Conservation (phyloP, 495 filamentous ascomycete genomes). For the Letharia columbiana region DNA sequence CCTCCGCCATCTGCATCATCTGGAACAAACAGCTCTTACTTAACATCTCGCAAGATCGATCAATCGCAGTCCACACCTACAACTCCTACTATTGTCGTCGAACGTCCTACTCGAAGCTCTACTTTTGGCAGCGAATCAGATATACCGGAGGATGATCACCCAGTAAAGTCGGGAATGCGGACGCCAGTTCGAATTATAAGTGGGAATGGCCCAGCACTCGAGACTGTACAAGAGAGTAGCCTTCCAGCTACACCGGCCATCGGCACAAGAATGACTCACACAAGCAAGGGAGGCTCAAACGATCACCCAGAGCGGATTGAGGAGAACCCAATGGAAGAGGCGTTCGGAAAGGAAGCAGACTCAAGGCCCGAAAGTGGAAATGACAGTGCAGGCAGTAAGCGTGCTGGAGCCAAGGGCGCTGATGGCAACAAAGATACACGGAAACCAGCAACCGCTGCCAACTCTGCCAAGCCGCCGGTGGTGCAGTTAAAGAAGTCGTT, state of each 20-base stretch:
- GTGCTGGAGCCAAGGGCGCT: constrained; percentile 33
- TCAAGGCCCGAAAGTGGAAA: constrained; percentile 40
- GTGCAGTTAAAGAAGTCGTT: constrained; percentile 39
- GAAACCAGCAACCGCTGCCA: constrained; percentile 25
- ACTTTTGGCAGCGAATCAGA: constrained; percentile 25
- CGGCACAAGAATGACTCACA: constrained; percentile 33
- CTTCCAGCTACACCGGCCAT: constrained; percentile 63
- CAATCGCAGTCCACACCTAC: constrained; percentile 39
- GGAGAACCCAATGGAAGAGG: constrained; percentile 32
- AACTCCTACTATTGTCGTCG: constrained; percentile 31
- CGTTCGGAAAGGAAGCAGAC: constrained; percentile 30
- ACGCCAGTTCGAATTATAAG: constrained; percentile 58
- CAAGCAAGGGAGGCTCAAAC: constrained; percentile 8
- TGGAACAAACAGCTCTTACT: constrained; percentile 26
- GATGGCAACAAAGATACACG: constrained; percentile 28
- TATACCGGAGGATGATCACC: constrained; percentile 45
- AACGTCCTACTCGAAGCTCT: constrained; percentile 27
- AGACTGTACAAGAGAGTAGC: constrained; percentile 90
- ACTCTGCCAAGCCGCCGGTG: constrained; percentile 27
- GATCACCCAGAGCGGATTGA: constrained; percentile 24
- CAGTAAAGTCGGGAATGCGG: constrained; percentile 46
- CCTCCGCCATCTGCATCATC: constrained; percentile 46
- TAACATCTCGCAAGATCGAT: constrained; percentile 33
- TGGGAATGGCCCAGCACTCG: constrained; percentile 61
- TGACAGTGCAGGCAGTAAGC: constrained; percentile 43